phyloP scores from a whole-genome alignment of 345 rosid species.

The Noccaea bulbosa region DNA sequence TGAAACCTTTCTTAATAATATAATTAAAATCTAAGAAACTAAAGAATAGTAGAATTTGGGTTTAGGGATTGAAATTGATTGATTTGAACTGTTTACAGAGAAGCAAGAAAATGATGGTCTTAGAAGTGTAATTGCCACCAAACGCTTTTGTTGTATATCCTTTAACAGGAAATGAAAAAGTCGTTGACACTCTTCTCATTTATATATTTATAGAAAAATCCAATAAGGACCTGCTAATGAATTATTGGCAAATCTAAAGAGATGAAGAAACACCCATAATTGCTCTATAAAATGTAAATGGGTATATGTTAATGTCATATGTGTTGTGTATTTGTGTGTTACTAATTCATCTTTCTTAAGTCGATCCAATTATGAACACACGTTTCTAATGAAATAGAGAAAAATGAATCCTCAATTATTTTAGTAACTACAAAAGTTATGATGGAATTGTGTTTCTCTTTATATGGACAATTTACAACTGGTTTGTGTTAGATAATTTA shows the following conservation, averaged over 20 bases:
- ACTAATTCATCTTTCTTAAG: conserved; percentile 6
- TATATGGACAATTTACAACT: background rate
- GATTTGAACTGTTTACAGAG: conserved; percentile 24
- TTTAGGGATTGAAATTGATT: conserved; percentile 16
- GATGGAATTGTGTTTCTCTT: background rate
- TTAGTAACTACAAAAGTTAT: background rate
- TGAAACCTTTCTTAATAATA: background rate
- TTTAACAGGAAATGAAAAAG: conserved; percentile 10
- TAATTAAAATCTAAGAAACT: background rate
- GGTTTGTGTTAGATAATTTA: background rate
- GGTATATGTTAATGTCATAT: background rate
- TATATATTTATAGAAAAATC: background rate
- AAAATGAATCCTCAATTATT: background rate
- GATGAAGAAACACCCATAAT: background rate
- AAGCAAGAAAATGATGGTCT: conserved; percentile 15
- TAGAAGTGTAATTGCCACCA: conserved; percentile 24
- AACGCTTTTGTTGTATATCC: conserved; percentile 29
- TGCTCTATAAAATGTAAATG: background rate
- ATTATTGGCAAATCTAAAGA: conserved; percentile 7
- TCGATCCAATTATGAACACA: background rate
- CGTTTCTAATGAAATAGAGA: background rate
- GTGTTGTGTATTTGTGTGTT: conserved; percentile 14
- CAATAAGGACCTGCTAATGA: background rate
- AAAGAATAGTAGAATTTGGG: background rate
- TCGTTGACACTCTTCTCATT: conserved; percentile 13